Evolutionary conservation across 2,329 filamentous ascomycete genomes (phyloP).

Genomic region (Sclerotinia sclerotiorum): DNA sequence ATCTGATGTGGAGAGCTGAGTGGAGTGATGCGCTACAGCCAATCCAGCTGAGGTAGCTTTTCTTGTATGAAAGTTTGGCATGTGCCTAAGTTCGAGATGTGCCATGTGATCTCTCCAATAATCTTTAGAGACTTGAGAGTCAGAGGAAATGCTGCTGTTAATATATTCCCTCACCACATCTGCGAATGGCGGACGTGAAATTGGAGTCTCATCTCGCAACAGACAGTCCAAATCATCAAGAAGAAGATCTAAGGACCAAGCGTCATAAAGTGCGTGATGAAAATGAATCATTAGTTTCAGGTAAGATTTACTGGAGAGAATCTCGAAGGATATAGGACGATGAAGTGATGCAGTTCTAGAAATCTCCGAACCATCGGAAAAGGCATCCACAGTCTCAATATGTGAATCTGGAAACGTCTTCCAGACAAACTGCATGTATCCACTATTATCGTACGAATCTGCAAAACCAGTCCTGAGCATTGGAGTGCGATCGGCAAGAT

Average conservation of each 20-base stretch:
- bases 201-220: slow-evolving; percentile 24
- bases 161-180: slow-evolving; percentile 55
- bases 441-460: slow-evolving; percentile 45
- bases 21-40: slow-evolving; percentile 35
- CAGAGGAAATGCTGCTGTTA: slow-evolving; percentile 31
- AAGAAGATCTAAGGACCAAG: slow-evolving; percentile 84
- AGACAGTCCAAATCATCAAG: slow-evolving; percentile 62
- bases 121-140: slow-evolving; percentile 48
- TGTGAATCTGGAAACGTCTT: slow-evolving; percentile 46
- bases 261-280: slow-evolving; percentile 86
- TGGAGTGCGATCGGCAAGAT: slow-evolving; percentile 56
- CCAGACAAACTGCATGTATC: slow-evolving; percentile 67
- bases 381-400: slow-evolving; percentile 42
- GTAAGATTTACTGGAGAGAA: slow-evolving; percentile 41
- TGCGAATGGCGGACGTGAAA: slow-evolving; percentile 57
- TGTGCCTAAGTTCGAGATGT: slow-evolving; percentile 51
- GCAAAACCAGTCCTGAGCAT: slow-evolving; percentile 75
- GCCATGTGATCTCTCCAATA: slow-evolving; percentile 72
- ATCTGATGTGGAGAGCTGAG: slow-evolving; percentile 38
- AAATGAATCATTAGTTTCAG: slow-evolving; percentile 49
- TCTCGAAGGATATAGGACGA: slow-evolving; percentile 62
- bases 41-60: slow-evolving; percentile 38
- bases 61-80: slow-evolving; percentile 59
- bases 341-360: slow-evolving; percentile 42
- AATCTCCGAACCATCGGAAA: slow-evolving; percentile 45